A percentile compares a stretch with the other conserved stretches of the same genome.
Conservation (phyloP, 257 asterid genomes). For the Solanum tarapatanum region DNA sequence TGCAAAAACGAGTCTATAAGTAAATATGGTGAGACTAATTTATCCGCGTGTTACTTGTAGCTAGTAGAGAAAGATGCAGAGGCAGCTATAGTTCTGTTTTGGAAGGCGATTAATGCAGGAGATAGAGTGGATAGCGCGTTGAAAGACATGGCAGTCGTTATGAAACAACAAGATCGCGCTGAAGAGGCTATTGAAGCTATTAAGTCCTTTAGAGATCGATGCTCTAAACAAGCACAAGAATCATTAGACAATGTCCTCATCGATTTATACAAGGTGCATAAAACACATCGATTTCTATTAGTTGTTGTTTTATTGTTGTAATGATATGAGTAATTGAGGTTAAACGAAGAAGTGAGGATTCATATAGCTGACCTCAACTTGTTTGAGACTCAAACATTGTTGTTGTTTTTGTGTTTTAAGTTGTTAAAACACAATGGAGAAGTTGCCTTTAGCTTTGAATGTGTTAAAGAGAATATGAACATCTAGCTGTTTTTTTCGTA, state of each 20-base stretch:
- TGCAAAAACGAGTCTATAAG: background rate
- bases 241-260: constrained; percentile 80
- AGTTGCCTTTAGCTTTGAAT: background rate
- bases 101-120: constrained; percentile 79
- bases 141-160: constrained; percentile 88
- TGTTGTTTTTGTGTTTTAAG: background rate
- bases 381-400: background rate
- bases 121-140: constrained; percentile 90
- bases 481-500: background rate
- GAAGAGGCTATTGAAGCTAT: constrained; percentile 93
- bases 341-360: background rate
- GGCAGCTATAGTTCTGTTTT: constrained; percentile 55
- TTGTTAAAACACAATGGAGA: background rate
- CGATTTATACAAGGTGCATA: constrained; percentile 68
- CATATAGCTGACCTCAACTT: background rate
- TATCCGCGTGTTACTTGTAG: constrained; percentile 20
- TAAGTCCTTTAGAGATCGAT: constrained; percentile 50
- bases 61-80: constrained; percentile 71
- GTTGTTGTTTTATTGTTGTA: background rate
- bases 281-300: background rate
- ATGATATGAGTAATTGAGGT: background rate
- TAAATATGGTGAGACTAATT: background rate
- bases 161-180: constrained; percentile 72
- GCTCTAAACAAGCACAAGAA: constrained; percentile 84
- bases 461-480: background rate